A percentile compares a stretch with the other conserved stretches of the same genome.
These are phyloP conservation scores for Lichtheimia corymbifera DNA, from an alignment of 371 early-diverging fungal genomes.

Conservation along the genomic window DNA sequence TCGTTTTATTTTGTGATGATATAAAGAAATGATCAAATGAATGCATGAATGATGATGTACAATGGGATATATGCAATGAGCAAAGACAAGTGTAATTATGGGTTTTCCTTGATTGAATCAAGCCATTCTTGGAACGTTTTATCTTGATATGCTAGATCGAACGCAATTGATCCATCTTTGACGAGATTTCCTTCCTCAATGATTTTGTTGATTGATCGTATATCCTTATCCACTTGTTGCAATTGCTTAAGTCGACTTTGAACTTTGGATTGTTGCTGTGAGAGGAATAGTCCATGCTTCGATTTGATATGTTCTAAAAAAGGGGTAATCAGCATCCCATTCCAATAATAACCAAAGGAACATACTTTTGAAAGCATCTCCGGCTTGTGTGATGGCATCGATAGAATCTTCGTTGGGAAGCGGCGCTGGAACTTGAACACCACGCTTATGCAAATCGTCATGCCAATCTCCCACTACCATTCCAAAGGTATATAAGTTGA, in stretches of 20 bases:
- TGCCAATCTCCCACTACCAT: constrained; percentile 1
- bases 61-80: too few relatives aligned
- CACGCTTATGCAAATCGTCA: neutral
- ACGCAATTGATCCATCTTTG: constrained; percentile 9
- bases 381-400: constrained; percentile 6
- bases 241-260: neutral
- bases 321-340: neutral
- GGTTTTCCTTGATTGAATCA: neutral
- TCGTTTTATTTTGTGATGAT: neutral
- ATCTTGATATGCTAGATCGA: constrained; percentile 11
- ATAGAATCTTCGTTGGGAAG: constrained; percentile 5
- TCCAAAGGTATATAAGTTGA: neutral
- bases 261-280: neutral
- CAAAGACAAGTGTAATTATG: too few relatives aligned
- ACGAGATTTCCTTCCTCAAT: constrained; percentile 9
- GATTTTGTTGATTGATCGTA: neutral
- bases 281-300: constrained; percentile 2
- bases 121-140: constrained; percentile 12
- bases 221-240: constrained; percentile 1
- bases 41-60: too few relatives aligned
- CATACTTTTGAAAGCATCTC: constrained; percentile 7
- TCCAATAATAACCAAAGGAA: neutral
- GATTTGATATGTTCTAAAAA: neutral
- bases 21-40: too few relatives aligned
- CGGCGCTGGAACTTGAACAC: neutral